Conservation (phyloP, 257 asterid genomes). For the Cruciata laevipes region DNA sequence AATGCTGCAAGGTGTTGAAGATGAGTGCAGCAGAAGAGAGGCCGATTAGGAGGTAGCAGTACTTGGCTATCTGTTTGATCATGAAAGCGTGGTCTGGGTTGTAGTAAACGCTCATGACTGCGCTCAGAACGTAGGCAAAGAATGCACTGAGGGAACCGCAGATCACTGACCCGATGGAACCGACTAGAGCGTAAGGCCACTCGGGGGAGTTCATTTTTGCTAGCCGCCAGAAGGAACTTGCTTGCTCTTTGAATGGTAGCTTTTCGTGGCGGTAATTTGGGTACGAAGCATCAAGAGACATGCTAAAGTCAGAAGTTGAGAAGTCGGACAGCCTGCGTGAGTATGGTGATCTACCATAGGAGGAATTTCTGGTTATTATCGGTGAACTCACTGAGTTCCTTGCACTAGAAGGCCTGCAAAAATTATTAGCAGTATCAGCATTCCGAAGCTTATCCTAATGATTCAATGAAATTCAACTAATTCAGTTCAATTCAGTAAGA, state of each 20-base stretch:
- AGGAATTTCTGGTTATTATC: constrained; percentile 74
- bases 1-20: constrained; percentile 82
- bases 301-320: constrained; percentile 87
- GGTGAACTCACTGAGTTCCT: constrained; percentile 92
- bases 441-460: not conserved
- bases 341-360: constrained; percentile 84
- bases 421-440: not conserved
- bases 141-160: constrained; percentile 94
- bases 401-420: constrained; percentile 83
- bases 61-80: constrained; percentile 68
- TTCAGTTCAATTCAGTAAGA: no score
- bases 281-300: constrained; percentile 59
- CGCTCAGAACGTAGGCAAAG: constrained; percentile 82
- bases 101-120: constrained; percentile 84
- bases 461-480: no score
- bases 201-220: constrained; percentile 94
- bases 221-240: constrained; percentile 73
- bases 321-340: constrained; percentile 80
- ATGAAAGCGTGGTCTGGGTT: constrained; percentile 63
- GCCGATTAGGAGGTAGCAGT: constrained; percentile 82
- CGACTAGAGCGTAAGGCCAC: constrained; percentile 74
- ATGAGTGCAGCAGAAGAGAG: constrained; percentile 87
- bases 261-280: constrained; percentile 64
- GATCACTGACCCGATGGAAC: constrained; percentile 74
- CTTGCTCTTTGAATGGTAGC: constrained; percentile 86